Percentiles rank a stretch among this genome's conserved stretches.
Conservation (phyloP, 2,329 filamentous ascomycete genomes). For the Geosmithia putterillii region DNA sequence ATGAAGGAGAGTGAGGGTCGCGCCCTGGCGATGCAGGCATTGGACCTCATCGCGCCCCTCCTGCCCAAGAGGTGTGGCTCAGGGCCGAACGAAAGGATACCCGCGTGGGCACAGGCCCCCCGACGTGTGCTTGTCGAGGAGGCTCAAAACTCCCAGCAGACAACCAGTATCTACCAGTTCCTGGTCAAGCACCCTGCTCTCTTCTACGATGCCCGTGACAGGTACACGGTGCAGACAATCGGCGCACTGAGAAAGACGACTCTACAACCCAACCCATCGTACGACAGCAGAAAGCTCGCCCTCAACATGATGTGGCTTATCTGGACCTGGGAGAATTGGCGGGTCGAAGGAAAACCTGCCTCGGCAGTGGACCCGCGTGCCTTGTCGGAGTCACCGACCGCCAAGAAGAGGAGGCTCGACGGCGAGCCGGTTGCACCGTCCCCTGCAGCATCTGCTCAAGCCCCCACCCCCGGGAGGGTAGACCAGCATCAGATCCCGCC, state of each 20-base stretch:
- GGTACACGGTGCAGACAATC: conserved; percentile 81
- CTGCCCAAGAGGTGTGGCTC: conserved; percentile 71
- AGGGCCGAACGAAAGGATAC: conserved; percentile 56
- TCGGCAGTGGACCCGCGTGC: conserved; percentile 15
- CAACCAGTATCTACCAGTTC: conserved; percentile 96
- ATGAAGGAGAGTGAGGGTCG: conserved; percentile 93
- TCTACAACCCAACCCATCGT: conserved; percentile 67
- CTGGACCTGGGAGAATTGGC: conserved; percentile 82
- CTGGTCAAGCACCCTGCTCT: conserved; percentile 82
- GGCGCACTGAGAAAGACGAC: conserved; percentile 82
- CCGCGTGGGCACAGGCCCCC: conserved; percentile 81
- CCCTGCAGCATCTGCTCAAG: neutral
- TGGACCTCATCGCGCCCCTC: conserved; percentile 91
- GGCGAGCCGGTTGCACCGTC: conserved; percentile 22
- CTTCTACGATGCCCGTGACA: conserved; percentile 90
- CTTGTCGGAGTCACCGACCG: conserved; percentile 57
- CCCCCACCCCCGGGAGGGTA: conserved; percentile 26
- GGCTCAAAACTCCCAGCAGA: conserved; percentile 86
- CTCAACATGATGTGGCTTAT: conserved; percentile 85
- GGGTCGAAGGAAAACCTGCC: conserved; percentile 48
- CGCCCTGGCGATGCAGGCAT: conserved; percentile 80
- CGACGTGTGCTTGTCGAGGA: conserved; percentile 88
- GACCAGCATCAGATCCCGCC: conserved; percentile 53
- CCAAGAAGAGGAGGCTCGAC: conserved; percentile 67
- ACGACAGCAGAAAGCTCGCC: conserved; percentile 83